phyloP scores from a whole-genome alignment of 2,329 filamentous ascomycete species.

The Stachybotrys echinatus region DNA sequence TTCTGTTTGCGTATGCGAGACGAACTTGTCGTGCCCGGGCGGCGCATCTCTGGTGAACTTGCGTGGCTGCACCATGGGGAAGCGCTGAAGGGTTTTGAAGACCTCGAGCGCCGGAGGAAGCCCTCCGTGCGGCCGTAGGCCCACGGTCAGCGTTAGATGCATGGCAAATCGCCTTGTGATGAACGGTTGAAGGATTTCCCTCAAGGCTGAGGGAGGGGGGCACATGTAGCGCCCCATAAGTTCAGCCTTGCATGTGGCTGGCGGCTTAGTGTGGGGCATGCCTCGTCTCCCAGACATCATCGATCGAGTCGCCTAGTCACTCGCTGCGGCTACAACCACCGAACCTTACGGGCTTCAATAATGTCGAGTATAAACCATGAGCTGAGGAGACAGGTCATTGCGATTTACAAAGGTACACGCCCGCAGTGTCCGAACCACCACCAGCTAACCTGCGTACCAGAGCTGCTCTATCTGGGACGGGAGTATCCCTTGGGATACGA shows the following conservation, averaged over 20 bases:
- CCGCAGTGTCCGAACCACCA: neutral
- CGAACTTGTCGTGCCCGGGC: neutral
- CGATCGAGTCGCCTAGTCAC: neutral
- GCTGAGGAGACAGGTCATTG: slow-evolving; percentile 73
- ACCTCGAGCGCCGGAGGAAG: slow-evolving; percentile 8
- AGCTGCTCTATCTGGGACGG: slow-evolving; percentile 76
- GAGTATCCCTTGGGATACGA: slow-evolving; percentile 79
- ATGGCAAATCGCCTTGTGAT: neutral
- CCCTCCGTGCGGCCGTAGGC: neutral
- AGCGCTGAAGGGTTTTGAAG: slow-evolving; percentile 16
- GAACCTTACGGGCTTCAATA: neutral
- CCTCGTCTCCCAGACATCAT: neutral
- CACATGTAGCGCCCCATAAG: neutral
- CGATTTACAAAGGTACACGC: slow-evolving; percentile 75
- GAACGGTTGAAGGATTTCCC: too few relatives aligned
- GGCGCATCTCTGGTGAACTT: slow-evolving; percentile 6
- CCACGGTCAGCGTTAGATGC: neutral
- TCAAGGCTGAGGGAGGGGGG: neutral
- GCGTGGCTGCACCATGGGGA: slow-evolving; percentile 12
- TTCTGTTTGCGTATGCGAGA: neutral
- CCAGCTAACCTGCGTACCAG: slow-evolving; percentile 34
- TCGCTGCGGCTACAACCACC: neutral
- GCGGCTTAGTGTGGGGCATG: neutral
- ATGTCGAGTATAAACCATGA: slow-evolving; percentile 39
- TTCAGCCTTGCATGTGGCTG: neutral